Base-by-base conservation (phyloP, 495 filamentous ascomycete genomes). In the Penicillium goetzii region DNA sequence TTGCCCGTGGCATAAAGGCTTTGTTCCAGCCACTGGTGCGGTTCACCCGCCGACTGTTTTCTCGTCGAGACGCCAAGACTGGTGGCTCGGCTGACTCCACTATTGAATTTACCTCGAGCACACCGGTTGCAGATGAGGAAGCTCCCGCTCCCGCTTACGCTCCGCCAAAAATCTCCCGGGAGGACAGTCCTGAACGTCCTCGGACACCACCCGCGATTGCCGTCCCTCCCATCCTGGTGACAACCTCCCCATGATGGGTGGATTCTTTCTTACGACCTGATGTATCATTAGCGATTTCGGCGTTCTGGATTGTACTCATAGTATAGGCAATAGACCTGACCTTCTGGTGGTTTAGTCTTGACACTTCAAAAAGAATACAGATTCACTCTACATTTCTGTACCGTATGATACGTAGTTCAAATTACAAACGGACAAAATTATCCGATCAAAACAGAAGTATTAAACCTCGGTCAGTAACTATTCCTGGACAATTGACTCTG, bases 161-260 rank as follows among this genome's bases (percentile, higher is more conserved):
- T 34, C 55, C 34, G 36, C 30, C 50, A 23, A 65, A 68, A 26
- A 14, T 64, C 36, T 47, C 26, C 52, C 45, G 60, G 11, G 21
- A 65, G 47, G 66, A 64, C 11, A 65, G 55, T 28, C 66, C 66
- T 26, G 69, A 72, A 50, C 64, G 64, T 11, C 66, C 68, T 21
- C 28, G 30, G 26, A 67, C 73, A 5, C 66, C 70, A 43, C 52
- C 65, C 8, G 41, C 65, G 21, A 62, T 73, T 21, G 56, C 65
- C 17, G 74, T 77, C 12, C 76, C 76, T 40, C 75, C 76, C 0
- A 79, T 79, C 33, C 76, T 73, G 4, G 74, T 79, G 51, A 79
- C 76, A 33, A 69, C 58, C 19, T 76, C 76, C 56, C 73, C 63
- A 62, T 69, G 33, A 34, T 40, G 12, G 43, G 56, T 54, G 28